Evolutionary conservation across 2,329 filamentous ascomycete species (phyloP).

Genomic region (Magnaporthales sp.): DNA sequence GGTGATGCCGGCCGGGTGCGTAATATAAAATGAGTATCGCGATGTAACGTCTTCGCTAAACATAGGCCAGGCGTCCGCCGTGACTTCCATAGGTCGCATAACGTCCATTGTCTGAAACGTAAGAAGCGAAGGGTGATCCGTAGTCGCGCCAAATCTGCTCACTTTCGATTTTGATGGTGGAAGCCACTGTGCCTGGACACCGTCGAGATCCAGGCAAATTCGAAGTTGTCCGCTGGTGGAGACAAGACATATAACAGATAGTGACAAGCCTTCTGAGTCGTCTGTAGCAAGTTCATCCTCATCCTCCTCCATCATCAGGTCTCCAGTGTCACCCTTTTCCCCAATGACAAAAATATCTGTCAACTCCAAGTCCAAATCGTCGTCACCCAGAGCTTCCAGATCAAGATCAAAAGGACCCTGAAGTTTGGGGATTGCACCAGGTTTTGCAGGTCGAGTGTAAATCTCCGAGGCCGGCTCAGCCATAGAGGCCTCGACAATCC

Average conservation of each 20-base stretch:
- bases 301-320: conserved; percentile 56
- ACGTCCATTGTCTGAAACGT: conserved; percentile 57
- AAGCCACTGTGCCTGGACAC: conserved; percentile 58
- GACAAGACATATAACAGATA: conserved; percentile 50
- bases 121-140: conserved; percentile 39
- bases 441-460: conserved; percentile 46
- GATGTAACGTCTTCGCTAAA: conserved; percentile 54
- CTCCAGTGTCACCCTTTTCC: conserved; percentile 49
- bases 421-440: conserved; percentile 48
- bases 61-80: conserved; percentile 50
- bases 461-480: conserved; percentile 45
- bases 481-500: conserved; percentile 37
- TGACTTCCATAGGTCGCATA: conserved; percentile 44
- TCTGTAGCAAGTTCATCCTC: conserved; percentile 47
- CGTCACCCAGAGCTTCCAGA: conserved; percentile 39
- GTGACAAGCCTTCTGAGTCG: conserved; percentile 50
- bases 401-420: conserved; percentile 55
- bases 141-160: conserved; percentile 26
- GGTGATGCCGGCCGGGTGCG: conserved; percentile 50
- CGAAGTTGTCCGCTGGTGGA: conserved; percentile 53
- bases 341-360: conserved; percentile 57
- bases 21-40: conserved; percentile 55
- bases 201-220: conserved; percentile 52
- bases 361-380: conserved; percentile 47
- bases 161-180: conserved; percentile 43